Conservation (phyloP, 495 filamentous ascomycete species). For the Cryomyces antarcticus region DNA sequence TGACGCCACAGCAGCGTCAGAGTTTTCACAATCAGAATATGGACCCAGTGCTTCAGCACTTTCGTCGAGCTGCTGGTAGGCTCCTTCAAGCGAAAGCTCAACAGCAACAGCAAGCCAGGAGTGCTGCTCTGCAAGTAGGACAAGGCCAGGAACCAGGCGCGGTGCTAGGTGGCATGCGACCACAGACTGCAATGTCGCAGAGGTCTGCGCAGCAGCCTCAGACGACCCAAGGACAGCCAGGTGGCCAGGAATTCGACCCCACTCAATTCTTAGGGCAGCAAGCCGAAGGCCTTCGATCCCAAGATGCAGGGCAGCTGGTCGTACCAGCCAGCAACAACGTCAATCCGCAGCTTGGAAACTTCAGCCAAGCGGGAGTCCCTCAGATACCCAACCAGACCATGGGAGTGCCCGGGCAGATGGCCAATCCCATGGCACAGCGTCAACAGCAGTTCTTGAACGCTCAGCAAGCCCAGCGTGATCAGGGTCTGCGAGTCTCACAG, state of each 20-base stretch:
- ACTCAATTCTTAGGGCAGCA: slow-evolving; percentile 40
- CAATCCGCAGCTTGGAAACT: slow-evolving; percentile 24
- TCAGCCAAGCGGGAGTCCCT: slow-evolving; percentile 5
- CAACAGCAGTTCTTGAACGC: slow-evolving; percentile 19
- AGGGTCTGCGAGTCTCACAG: slow-evolving; percentile 12
- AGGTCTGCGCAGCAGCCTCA: slow-evolving; percentile 14
- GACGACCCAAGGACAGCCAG: slow-evolving; percentile 24
- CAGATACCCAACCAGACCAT: not conserved
- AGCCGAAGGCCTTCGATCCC: slow-evolving; percentile 37
- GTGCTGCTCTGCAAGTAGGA: not conserved
- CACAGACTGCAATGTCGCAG: no score
- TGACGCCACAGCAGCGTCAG: no score
- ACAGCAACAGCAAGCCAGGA: not conserved
- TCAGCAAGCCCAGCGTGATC: slow-evolving; percentile 18
- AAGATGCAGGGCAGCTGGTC: slow-evolving; percentile 43
- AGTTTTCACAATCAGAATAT: no score
- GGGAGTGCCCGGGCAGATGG: not conserved
- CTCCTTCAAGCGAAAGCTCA: not conserved
- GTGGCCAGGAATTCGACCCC: slow-evolving; percentile 26
- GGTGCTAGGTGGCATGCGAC: not conserved
- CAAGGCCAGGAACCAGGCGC: not conserved
- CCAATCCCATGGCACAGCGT: slow-evolving; percentile 24
- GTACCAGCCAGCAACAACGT: slow-evolving; percentile 43
- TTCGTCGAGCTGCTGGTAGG: no score
- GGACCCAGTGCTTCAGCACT: no score